These are phyloP conservation scores for Phytophthora boehmeriae DNA, from an alignment of 352 stramenopile genomes.

Conservation along the genomic window DNA sequence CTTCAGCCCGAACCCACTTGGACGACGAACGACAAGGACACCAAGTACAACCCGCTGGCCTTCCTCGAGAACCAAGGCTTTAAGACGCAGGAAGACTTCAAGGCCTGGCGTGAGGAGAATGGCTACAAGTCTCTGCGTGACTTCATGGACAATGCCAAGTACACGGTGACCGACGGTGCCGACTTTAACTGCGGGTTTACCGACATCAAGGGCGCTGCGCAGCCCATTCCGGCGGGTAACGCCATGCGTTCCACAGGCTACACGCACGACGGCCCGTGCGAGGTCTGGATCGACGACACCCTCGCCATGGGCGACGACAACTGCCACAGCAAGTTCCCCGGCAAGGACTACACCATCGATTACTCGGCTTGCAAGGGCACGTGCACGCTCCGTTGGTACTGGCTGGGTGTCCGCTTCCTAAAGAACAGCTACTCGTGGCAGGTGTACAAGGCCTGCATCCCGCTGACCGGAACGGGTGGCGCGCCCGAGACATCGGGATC, in stretches of 20 bases:
- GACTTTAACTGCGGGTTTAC: slow-evolving; percentile 45
- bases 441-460: slow-evolving; percentile 61
- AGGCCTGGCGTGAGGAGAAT: slow-evolving; percentile 35
- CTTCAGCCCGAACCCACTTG: slow-evolving; percentile 36
- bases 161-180: slow-evolving; percentile 27
- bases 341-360: slow-evolving; percentile 32
- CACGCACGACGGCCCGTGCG: slow-evolving; percentile 44
- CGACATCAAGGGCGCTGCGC: slow-evolving; percentile 22
- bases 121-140: slow-evolving; percentile 44
- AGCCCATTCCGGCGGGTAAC: slow-evolving; percentile 35
- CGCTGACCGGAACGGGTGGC: slow-evolving; percentile 10
- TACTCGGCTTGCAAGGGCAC: slow-evolving; percentile 29
- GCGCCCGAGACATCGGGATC: neutral
- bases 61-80: slow-evolving; percentile 56
- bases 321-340: slow-evolving; percentile 34
- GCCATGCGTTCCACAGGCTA: slow-evolving; percentile 48
- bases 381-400: slow-evolving; percentile 27
- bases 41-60: slow-evolving; percentile 46
- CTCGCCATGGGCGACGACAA: slow-evolving; percentile 28
- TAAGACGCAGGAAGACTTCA: slow-evolving; percentile 45
- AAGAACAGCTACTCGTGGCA: slow-evolving; percentile 59
- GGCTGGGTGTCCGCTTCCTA: slow-evolving; percentile 35
- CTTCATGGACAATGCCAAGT: slow-evolving; percentile 50
- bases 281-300: slow-evolving; percentile 42
- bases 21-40: slow-evolving; percentile 32